Evolutionary conservation across 2,329 filamentous ascomycete genomes (phyloP), one percentile per base, ranked within the genome.

Genomic region (Exserohilum turcica): DNA sequence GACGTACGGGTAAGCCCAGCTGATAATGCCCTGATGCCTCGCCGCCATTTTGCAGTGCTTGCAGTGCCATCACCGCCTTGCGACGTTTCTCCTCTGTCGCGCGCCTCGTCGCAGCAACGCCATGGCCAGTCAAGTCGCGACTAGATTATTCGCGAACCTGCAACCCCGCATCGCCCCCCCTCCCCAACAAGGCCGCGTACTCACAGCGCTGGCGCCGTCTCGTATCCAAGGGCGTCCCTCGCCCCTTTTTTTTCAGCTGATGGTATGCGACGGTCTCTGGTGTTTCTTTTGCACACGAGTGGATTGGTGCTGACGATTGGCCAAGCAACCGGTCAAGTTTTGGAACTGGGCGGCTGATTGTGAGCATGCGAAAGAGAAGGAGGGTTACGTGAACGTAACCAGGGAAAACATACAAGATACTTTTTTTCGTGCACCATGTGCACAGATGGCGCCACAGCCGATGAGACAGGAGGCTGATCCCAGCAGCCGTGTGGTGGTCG

Each of bases 1-100:
- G 21, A 24, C 43, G 53, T 52, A 33, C 47, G 27, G 50, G 38
- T 56, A 48, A 57, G 54, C 57, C 36, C 27, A 38, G 50, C 57
- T 59, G 52, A 60, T 35, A 35, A 40, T 43, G 27, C 35, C 43
- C 15, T 15, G 12, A 43, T n/a, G 29, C 16, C 37, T 53, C 32
- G 44, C 27, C 38, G 43, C 40, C 44, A 31, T 8, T 53, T 40
- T 15, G 32, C n/a, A 35, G n/a, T 29, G 32, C 35, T 40, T 15
- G 32, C n/a, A 35, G n/a, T 29, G 32, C 35, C 13, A 40, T 39
- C 16, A 21, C 47, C n/a, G 19, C 38, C 40, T 36, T n/a, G 43
- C 43, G 15, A 48, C 16, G 24, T 18, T 21, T 28, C 13, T 15
- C 24, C 13, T 18, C 10, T 44, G 28, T 27, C 29, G 27, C 35